Base-by-base conservation (phyloP, 768 basidiomycete genomes). In the Phylloporus sp. region DNA sequence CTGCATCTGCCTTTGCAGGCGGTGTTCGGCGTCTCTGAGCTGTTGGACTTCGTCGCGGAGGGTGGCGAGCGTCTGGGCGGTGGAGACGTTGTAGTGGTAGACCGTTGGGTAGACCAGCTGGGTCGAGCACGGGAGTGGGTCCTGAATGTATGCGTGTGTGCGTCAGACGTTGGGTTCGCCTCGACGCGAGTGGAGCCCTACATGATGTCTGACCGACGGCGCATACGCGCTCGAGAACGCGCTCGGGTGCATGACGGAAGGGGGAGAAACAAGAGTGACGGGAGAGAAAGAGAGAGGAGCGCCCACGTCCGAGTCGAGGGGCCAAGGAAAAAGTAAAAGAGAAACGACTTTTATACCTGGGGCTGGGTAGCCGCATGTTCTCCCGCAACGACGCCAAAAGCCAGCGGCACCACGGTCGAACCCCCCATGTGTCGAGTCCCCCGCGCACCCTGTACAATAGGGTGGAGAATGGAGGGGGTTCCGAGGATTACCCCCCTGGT, bases 191-290 rank as follows among this genome's bases (percentile, higher is more conserved):
- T 13, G n/a, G 22, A 35, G 32, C 23, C 60, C 35, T 55, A 63
- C 61, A 52, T 48, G 49, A 38, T 60, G 49, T 52, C 60, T 60
- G 21, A 44, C 50, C 41, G 55, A 47, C 37, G 52, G 36, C 23
- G 49, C 26, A 44, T 60, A 54, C 7, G 38, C 23, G 27, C 31
- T 38, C 26, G 49, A 21, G n/a, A 44, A 49, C 24, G 50, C 27
- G 33, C 50, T 52, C 34, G 60, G 9, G 20, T 57, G 47, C 61
- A 61, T 61, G 34, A n/a, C 31, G 18, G 27, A 38, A 35, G 32
- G 17, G 21, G 28, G 48, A 36, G 40, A 41, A 39, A 49, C 51
- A 42, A 48, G 48, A 35, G 60, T 44, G 38, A 43, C 54, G 39
- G 36, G 44, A 56, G 51, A 44, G 48, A 42, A 44, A n/a, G n/a